Conservation (phyloP, 768 basidiomycete genomes). For the Lentinula sp. region DNA sequence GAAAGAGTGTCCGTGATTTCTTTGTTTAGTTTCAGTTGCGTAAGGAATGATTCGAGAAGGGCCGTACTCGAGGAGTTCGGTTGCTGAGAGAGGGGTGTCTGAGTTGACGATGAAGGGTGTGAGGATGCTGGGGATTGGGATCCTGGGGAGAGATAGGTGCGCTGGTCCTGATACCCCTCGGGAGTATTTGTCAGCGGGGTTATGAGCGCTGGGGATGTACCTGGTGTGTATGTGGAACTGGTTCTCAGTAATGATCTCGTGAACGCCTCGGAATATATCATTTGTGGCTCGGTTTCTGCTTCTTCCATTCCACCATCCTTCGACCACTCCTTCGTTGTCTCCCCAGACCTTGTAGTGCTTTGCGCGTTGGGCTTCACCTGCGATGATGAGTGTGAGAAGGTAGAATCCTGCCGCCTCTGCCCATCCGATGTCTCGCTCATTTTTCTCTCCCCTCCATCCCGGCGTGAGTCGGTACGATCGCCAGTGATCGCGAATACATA, state of each 20-base stretch:
- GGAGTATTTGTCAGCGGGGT: constrained; percentile 17
- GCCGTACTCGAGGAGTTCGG: not conserved
- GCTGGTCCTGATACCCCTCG: constrained; percentile 6
- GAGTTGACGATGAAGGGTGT: not conserved
- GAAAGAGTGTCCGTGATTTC: not conserved
- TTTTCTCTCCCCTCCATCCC: constrained; percentile 6
- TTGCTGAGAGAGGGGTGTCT: not conserved
- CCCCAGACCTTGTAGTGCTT: not conserved
- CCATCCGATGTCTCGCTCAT: constrained; percentile 9
- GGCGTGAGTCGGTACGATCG: not conserved
- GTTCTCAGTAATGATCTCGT: not conserved
- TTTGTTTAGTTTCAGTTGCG: not conserved
- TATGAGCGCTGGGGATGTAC: constrained; percentile 10
- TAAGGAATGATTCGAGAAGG: not conserved
- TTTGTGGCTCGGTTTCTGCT: constrained; percentile 23
- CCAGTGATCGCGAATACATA: constrained; percentile 28
- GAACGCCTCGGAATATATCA: constrained; percentile 20
- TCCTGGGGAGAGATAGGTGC: constrained; percentile 9
- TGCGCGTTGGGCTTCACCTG: not conserved
- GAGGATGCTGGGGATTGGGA: constrained; percentile 9
- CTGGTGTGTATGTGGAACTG: constrained; percentile 10
- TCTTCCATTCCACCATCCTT: constrained; percentile 24
- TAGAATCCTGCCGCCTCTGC: constrained; percentile 7
- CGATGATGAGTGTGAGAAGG: too few species aligned
- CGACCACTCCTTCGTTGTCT: constrained; percentile 29